Base-by-base conservation (phyloP, 495 filamentous ascomycete species). In the Penicillium canariense region DNA sequence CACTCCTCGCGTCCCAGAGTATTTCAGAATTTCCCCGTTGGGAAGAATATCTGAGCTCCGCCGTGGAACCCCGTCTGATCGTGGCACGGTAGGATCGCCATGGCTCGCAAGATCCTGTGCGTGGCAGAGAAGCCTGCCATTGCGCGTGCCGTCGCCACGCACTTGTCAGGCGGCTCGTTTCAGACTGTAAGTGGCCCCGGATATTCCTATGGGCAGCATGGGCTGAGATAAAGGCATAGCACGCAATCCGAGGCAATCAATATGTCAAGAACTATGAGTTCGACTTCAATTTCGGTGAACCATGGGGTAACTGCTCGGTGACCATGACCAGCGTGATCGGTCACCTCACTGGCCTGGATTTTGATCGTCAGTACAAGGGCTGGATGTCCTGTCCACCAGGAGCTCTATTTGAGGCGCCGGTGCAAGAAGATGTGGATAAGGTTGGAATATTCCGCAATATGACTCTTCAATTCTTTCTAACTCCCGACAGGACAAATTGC, bases 51-150 rank as follows among this genome's bases (percentile, higher is more conserved):
- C 48, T 39, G 28, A 32, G 23, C 42, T 57, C 35, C 20, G 55
- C 44, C 35, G 28, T 35, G 58, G 48, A 53, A 47, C 40, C 22
- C 18, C 26, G 34, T 50, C 31, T 60, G 38, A 58, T 40, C 17
- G 43, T 18, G 43, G 40, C 22, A 32, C 15, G 27, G 22, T 48
- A 45, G 39, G 50, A 44, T 58, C 47, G 47, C 60, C 64, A 69
- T 75, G 58, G 67, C 66, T 40, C 65, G 63, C 27, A 81, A 78
- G 68, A 84, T 96, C 56, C 80, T 98, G 23, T 97, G 95, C 66
- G 91, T 98, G 58, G 94, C 94, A 51, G 94, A 98, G 67, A 98
- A 98, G 73, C 91, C 91, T 48, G 92, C 92, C 30, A 97, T 98
- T 52, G 88, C 94, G 47, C 96, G 91, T 71, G 90, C 94, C 39